Conservation (phyloP, 2,329 filamentous ascomycete genomes). For the Paraconiothyrium sp. region DNA sequence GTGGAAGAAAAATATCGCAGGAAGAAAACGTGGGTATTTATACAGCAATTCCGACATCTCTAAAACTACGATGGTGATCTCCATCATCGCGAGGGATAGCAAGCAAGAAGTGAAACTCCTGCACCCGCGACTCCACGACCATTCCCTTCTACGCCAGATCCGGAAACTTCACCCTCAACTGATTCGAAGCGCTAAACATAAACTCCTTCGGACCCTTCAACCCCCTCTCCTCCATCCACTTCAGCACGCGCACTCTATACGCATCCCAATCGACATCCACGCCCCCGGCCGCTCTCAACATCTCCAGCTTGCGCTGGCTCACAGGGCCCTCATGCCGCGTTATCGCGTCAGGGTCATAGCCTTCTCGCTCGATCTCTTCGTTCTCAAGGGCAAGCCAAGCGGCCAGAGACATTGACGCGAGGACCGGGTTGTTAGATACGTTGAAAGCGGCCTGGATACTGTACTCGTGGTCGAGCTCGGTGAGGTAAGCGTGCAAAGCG, state of each 20-base stretch:
- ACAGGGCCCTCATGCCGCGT: constrained; percentile 64
- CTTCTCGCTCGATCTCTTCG: constrained; percentile 47
- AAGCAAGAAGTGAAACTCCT: no score
- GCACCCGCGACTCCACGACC: no score
- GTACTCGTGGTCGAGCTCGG: constrained; percentile 50
- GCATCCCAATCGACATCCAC: constrained; percentile 75
- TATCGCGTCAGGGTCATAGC: constrained; percentile 32
- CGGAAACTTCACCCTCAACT: constrained; percentile 14
- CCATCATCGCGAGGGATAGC: neutral
- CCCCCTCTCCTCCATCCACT: constrained; percentile 71
- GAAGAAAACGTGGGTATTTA: neutral
- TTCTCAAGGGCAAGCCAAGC: constrained; percentile 61
- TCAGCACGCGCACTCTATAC: constrained; percentile 77
- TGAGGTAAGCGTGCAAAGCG: constrained; percentile 54
- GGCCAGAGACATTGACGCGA: constrained; percentile 57
- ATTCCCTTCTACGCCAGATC: neutral
- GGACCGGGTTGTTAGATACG: constrained; percentile 56
- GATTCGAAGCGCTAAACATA: constrained; percentile 67
- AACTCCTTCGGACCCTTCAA: constrained; percentile 73
- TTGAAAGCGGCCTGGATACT: constrained; percentile 55
- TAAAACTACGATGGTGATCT: neutral
- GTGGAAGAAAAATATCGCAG: neutral
- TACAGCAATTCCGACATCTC: neutral
- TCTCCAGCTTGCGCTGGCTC: constrained; percentile 71
- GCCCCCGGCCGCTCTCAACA: constrained; percentile 72